Base-by-base conservation (phyloP, 2,329 filamentous ascomycete species). In the Nemania serpens region DNA sequence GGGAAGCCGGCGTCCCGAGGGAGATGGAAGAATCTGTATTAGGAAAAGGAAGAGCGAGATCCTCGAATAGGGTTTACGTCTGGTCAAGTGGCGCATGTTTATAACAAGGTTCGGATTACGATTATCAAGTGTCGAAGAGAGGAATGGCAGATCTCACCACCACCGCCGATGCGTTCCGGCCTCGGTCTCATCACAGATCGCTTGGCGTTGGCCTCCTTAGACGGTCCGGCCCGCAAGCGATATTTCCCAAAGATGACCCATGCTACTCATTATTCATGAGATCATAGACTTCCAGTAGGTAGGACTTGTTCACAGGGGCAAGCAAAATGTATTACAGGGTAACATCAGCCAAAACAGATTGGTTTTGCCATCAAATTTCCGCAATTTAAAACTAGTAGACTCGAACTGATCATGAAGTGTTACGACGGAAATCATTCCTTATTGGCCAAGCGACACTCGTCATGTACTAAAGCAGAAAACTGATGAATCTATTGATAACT, bases 221-320 rank as follows among this genome's bases (percentile, higher is more conserved):
- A 15, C 36, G 39, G 22, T 13, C 18, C 15, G 46, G n/a, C 33
- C 29, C 18, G 49, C 5, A 43, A 18, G n/a, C 41, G 25, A 29
- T 17, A 39, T 42, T 25, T 52, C 5, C 55, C 15, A 34, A 33
- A 55, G 9, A 15, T 5, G 29, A 25, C 25, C 25, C 25, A 29
- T 29, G 25, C 3, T 4, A 29, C 7, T 29, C 25, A 29, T 29
- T 29, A 36, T 43, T 61, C 56, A 64, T 69, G 64, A 69, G 58
- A 66, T 69, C 65, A 68, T 68, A 62, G 65, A 67, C 58, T 60
- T 55, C 15, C 18, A 5, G 2, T 33, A 39, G 37, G 15, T 37
- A 47, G 15, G 49, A 15, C 36, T 29, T 54, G 13, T 43, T 20
- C 7, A n/a, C 4, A n/a, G 15, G 15, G 37, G 45, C 17, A 33